Base-by-base conservation (phyloP, 2,329 filamentous ascomycete genomes). In the Elsinoe batatas region DNA sequence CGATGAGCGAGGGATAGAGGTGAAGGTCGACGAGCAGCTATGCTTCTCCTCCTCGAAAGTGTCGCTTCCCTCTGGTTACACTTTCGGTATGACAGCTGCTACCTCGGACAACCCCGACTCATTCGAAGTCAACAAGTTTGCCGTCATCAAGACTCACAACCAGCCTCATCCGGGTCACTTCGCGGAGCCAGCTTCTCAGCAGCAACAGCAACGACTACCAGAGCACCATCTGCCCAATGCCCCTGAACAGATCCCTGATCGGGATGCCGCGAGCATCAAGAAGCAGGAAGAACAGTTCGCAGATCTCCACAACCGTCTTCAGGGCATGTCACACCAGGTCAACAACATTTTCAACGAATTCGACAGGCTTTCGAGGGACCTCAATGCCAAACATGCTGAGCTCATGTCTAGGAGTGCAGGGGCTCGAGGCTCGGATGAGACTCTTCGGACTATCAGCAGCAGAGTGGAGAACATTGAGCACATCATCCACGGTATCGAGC, bases 71-170 rank as follows among this genome's bases (percentile, higher is more conserved):
- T 54, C 61, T 17, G 88, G 88, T 62, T 94, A 97, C 74, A 80
- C 81, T 68, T 88, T 95, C 62, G 93, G 93, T 64, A 74, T 98
- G 62, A 89, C 87, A 11, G 93, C 91, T 40, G 87, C 88, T 13
- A 91, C 88, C 2, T 87, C 88, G 30, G 91, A 97, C 62, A 91
- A 83, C 64, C 90, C 93, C 0, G 93, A 98, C 72, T 95, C 89
- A 4, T 95, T 96, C 65, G 93, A 98, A 71, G 71, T 95, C 61
- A 93, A 91, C 76, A 94, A 91, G 68, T 80, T 97, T 67, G 78
- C 87, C 35, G 81, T 93, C 53, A 81, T 84, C 65, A 83, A 64
- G 58, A 56, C 63, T 44, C 54, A 56, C 58, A 42, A 51, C 59
- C 42, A 59, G 59, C 56, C 61, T 8, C 46, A 59, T 15, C 51